Evolutionary conservation across 208 protist species (phyloP).

Genomic region (Leishmania amazonensis): DNA sequence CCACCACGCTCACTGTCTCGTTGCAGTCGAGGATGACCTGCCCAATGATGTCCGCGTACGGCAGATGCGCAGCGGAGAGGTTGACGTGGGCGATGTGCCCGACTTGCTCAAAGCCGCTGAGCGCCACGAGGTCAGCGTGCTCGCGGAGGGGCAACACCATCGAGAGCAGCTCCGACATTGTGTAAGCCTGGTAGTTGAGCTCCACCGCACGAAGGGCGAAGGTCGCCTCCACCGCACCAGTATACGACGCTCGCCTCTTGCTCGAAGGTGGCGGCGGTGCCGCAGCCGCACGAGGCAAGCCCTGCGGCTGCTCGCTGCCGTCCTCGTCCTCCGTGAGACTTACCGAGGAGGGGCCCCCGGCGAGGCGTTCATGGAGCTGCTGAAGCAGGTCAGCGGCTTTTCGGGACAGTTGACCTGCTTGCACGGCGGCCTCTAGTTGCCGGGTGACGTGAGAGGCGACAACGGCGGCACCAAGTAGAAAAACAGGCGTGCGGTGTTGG

Average conservation of each 20-base stretch:
- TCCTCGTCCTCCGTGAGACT: neutral
- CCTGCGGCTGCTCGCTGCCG: neutral
- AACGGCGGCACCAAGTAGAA: constrained; percentile 9
- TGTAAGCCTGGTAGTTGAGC: constrained; percentile 80
- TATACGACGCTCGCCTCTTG: neutral
- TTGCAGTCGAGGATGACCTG: constrained; percentile 97
- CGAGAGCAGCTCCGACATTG: constrained; percentile 80
- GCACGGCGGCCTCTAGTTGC: constrained; percentile 3
- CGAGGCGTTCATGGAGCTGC: constrained; percentile 13
- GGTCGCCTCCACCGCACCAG: constrained; percentile 26
- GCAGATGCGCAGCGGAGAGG: constrained; percentile 90
- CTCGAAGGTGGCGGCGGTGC: neutral
- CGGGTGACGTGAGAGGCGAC: neutral
- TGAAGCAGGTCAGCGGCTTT: constrained; percentile 21
- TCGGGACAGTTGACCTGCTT: neutral
- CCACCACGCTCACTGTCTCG: constrained; percentile 92
- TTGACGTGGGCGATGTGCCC: constrained; percentile 98
- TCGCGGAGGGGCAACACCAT: constrained; percentile 35
- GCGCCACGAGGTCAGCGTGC: constrained; percentile 32
- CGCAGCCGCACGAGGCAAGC: neutral
- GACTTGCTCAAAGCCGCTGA: constrained; percentile 89
- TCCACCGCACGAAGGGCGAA: constrained; percentile 38
- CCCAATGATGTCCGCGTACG: constrained; percentile 93
- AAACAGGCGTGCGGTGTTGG: constrained; percentile 2
- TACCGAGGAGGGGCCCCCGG: neutral